phyloP scores from a whole-genome alignment of 768 basidiomycete species.

The Mycena rebaudengoi region DNA sequence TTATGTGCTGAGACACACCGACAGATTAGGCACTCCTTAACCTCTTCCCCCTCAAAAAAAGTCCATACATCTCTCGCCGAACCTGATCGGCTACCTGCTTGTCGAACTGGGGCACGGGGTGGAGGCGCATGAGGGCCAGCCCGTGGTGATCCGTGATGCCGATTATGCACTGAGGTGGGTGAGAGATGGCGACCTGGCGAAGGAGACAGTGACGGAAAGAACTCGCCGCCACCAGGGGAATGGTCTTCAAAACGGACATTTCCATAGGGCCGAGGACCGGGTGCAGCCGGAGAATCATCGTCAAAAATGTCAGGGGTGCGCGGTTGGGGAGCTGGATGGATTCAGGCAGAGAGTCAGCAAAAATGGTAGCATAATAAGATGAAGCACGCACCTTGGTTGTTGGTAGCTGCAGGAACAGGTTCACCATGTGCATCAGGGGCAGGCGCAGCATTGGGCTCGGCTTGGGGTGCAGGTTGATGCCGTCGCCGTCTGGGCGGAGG shows the following conservation, averaged over 20 bases:
- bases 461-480: neutral
- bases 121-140: conserved; percentile 7
- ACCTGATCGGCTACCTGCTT: neutral
- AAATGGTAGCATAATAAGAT: neutral
- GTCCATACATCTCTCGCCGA: conserved; percentile 8
- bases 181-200: neutral
- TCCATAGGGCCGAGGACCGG: neutral
- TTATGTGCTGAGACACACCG: neutral
- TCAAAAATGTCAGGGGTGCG: neutral
- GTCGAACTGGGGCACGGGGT: neutral
- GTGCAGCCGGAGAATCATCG: neutral
- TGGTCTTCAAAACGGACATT: neutral
- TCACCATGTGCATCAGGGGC: neutral
- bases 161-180: neutral
- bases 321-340: neutral
- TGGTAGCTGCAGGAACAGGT: neutral
- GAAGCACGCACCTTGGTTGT: neutral
- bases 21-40: conserved; percentile 2
- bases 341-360: neutral
- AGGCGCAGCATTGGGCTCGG: neutral
- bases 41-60: neutral
- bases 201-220: no score
- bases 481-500: neutral
- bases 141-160: conserved; percentile 6
- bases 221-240: no score